Evolutionary conservation across 768 basidiomycete genomes (phyloP), one percentile per base, ranked within the genome.

Genomic region (Galerina marginata): DNA sequence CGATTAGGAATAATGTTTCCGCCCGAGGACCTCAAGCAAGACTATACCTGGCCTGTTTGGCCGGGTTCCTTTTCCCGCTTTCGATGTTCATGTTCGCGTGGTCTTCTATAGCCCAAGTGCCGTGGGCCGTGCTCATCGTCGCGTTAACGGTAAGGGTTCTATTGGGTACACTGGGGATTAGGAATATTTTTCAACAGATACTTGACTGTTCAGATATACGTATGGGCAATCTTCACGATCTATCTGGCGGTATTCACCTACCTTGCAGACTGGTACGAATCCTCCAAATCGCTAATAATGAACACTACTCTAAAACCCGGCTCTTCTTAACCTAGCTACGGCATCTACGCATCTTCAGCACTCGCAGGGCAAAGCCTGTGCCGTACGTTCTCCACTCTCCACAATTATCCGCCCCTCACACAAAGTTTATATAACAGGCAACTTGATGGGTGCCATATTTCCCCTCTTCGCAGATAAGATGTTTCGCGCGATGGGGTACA

Each of bases 11-110:
- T 64, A 54, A 73, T 61, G 60, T 70, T 20, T 48, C 59, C 4
- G 66, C 60, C 43, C 67, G 69, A 48, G 73, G 72, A 12, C 71
- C 73, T 2, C 86, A 89, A 70, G 86, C 87, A 2, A 79, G 87
- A 16, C 70, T 88, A 36, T 85, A 80, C 59, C 66, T 77, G 15
- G 78, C 84, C 12, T 84, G 83, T 55, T 67, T 74, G 6, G 83
- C 84, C 0, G 80, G 77, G 0, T 44, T 85, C 45, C 60, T 82
- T 12, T 79, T 86, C 49, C 86, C 87, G 0, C 64, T 68, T 1
- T 81, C 81, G n/a, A 86, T 87, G 78, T 83, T 89, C 73, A 82
- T 89, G 54, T 91, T 86, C 62, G 87, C 86, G 0, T 91, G 87
- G 86, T 85, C 85, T 3, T 80, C 84, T 7, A 81, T 72, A 59